These are phyloP conservation scores for Cenchrus fungigraminus DNA, from an alignment of 176 grass and related monocot genomes.

Conservation along the genomic window DNA sequence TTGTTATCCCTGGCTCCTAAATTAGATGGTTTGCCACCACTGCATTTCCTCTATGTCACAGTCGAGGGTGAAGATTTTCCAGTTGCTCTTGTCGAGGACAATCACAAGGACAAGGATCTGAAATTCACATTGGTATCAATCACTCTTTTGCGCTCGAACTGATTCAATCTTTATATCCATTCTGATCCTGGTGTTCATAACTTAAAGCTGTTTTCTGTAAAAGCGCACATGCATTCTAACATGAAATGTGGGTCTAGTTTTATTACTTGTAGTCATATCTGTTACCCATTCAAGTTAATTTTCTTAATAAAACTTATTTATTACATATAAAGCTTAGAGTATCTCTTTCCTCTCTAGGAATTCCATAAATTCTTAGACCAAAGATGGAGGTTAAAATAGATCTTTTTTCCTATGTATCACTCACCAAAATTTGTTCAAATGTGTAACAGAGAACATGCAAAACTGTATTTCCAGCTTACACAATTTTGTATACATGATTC, in stretches of 20 bases:
- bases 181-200: constrained; percentile 24
- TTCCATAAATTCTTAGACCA: constrained; percentile 4
- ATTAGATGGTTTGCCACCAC: constrained; percentile 64
- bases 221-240: not conserved
- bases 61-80: constrained; percentile 46
- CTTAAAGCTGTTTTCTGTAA: constrained; percentile 27
- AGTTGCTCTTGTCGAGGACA: constrained; percentile 52
- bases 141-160: constrained; percentile 14
- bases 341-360: constrained; percentile 3
- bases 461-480: not conserved
- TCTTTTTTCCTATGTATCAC: not conserved
- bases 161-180: constrained; percentile 16
- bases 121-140: constrained; percentile 49
- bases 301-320: not conserved
- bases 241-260: not conserved
- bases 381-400: constrained; percentile 17
- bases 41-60: constrained; percentile 78
- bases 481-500: not conserved
- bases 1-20: constrained; percentile 60
- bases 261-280: constrained; percentile 3
- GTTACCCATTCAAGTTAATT: not conserved
- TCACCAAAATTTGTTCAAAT: constrained; percentile 19
- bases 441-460: constrained; percentile 11
- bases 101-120: constrained; percentile 45
- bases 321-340: not conserved